A percentile compares a stretch with the other conserved stretches of the same genome.
These are phyloP conservation scores for Xylaria cubensis DNA, from an alignment of 495 filamentous ascomycete species.

Conservation along the genomic window DNA sequence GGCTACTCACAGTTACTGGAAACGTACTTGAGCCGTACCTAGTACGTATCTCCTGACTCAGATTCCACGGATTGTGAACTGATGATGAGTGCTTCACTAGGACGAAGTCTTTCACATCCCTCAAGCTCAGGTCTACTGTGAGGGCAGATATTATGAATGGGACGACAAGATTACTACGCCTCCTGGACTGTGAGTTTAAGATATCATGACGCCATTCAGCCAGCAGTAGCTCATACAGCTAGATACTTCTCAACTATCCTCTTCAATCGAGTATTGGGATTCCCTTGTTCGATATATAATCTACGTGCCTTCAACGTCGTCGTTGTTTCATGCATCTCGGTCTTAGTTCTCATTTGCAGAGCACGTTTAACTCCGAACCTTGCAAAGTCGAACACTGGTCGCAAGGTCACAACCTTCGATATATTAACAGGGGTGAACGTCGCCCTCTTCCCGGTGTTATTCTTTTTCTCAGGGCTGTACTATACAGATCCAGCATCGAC, in stretches of 20 bases:
- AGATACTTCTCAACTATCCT: conserved; percentile 63
- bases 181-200: conserved; percentile 74
- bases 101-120: conserved; percentile 96
- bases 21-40: conserved; percentile 82
- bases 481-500: conserved; percentile 88
- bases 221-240: conserved; percentile 31
- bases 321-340: conserved; percentile 43
- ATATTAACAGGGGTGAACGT: conserved; percentile 80
- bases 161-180: conserved; percentile 97
- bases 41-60: conserved; percentile 50
- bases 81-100: conserved; percentile 49
- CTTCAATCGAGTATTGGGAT: conserved; percentile 38
- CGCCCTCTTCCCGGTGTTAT: conserved; percentile 84
- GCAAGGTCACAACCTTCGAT: conserved; percentile 36
- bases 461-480: conserved; percentile 93
- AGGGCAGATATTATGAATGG: conserved; percentile 76
- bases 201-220: conserved; percentile 3
- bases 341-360: conserved; percentile 28
- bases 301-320: conserved; percentile 62
- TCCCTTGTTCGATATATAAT: conserved; percentile 51
- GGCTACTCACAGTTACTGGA: conserved; percentile 50
- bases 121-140: conserved; percentile 87
- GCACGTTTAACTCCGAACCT: conserved; percentile 22
- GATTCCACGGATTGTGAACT: conserved; percentile 25
- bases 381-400: not conserved